Conservation (phyloP, 495 filamentous ascomycete species). For the Penicillium nucicola region DNA sequence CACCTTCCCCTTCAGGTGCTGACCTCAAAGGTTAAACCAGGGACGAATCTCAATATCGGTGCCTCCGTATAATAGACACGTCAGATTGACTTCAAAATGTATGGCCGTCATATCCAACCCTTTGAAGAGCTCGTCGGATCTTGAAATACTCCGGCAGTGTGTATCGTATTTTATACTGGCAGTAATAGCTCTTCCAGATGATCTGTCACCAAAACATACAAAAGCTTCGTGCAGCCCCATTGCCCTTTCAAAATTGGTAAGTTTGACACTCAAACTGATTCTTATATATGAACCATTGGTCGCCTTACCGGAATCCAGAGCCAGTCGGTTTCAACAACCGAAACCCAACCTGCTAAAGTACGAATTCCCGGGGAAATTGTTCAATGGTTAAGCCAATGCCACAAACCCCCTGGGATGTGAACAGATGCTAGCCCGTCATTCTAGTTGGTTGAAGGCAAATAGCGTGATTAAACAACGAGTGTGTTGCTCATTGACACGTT, state of each 20-base stretch:
- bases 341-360: constrained; percentile 2
- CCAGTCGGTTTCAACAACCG: constrained; percentile 21
- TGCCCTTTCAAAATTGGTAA: background rate
- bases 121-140: background rate
- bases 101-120: constrained; percentile 9
- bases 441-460: constrained; percentile 20
- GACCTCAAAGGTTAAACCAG: constrained; percentile 12
- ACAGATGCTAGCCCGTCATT: constrained; percentile 11
- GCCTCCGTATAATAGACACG: constrained; percentile 20
- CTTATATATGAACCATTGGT: constrained; percentile 4
- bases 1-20: background rate
- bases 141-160: no score
- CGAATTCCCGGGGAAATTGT: constrained; percentile 5
- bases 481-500: constrained; percentile 10
- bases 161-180: no score
- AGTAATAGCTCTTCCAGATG: no score
- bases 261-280: background rate
- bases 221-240: background rate
- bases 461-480: constrained; percentile 3
- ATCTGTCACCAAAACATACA: no score
- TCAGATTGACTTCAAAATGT: constrained; percentile 26
- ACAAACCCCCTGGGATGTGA: background rate
- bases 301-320: constrained; percentile 8
- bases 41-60: constrained; percentile 6
- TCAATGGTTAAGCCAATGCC: constrained; percentile 16